phyloP scores from a whole-genome alignment of 495 filamentous ascomycete genomes.

The Trichocladium uniseriatum region DNA sequence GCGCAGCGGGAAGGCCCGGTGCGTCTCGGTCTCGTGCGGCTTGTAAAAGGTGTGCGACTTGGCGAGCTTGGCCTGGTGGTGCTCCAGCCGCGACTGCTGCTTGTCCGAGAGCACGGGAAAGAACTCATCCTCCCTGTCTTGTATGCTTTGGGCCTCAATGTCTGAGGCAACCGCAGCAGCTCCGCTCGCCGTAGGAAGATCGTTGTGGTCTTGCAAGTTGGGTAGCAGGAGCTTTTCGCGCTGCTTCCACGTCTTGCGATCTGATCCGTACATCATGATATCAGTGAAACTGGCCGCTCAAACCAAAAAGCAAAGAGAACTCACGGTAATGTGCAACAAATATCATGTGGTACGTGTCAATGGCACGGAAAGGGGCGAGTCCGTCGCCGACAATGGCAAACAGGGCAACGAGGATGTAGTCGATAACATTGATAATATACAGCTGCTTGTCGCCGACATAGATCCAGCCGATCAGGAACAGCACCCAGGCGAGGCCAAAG shows the following conservation, averaged over 20 bases:
- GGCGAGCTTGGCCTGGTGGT: constrained; percentile 66
- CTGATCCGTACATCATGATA: constrained; percentile 33
- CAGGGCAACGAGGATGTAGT: constrained; percentile 65
- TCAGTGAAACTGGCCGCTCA: background rate
- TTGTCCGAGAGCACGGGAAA: constrained; percentile 47
- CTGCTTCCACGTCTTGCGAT: constrained; percentile 62
- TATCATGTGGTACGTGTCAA: constrained; percentile 77
- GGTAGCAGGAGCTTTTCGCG: constrained; percentile 54
- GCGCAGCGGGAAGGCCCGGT: constrained; percentile 65
- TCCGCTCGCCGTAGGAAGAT: constrained; percentile 40
- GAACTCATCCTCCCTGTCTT: constrained; percentile 38
- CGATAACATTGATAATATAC: constrained; percentile 66
- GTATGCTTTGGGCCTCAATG: constrained; percentile 20
- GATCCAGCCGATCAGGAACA: constrained; percentile 81
- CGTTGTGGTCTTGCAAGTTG: constrained; percentile 59
- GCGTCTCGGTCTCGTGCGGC: constrained; percentile 71
- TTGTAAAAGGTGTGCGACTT: constrained; percentile 78
- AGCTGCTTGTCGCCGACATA: constrained; percentile 62
- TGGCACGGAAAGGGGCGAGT: constrained; percentile 61
- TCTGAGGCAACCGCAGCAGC: background rate
- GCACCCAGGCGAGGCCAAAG: constrained; percentile 74
- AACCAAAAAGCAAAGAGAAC: background rate
- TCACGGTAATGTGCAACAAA: constrained; percentile 48
- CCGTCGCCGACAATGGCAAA: constrained; percentile 73
- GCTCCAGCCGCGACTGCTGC: constrained; percentile 53